These are phyloP conservation scores for Boletus subparvulus DNA, from an alignment of 768 basidiomycete genomes.

Conservation along the genomic window DNA sequence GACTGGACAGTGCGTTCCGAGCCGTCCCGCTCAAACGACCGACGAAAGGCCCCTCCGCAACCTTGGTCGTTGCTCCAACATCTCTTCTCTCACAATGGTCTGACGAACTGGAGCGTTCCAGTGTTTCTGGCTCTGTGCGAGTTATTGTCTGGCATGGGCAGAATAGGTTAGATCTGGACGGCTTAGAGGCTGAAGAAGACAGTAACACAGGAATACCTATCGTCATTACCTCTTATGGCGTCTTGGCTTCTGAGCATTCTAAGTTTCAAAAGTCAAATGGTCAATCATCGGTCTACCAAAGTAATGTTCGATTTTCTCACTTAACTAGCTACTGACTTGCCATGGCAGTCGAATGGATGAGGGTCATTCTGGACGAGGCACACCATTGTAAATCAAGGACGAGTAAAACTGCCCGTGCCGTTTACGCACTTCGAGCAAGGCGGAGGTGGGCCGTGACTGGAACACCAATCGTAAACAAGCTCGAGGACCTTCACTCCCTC, in stretches of 20 bases:
- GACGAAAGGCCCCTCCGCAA: constrained; percentile 51
- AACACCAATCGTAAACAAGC: constrained; percentile 92
- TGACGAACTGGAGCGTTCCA: constrained; percentile 86
- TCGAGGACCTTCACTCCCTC: constrained; percentile 89
- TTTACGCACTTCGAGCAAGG: constrained; percentile 77
- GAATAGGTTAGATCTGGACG: constrained; percentile 72
- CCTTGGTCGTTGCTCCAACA: constrained; percentile 90
- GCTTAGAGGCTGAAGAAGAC: constrained; percentile 55
- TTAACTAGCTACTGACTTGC: constrained; percentile 6
- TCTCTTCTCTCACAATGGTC: constrained; percentile 91
- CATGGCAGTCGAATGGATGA: constrained; percentile 69
- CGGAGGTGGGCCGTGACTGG: constrained; percentile 92
- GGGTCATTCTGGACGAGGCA: constrained; percentile 89
- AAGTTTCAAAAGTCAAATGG: constrained; percentile 57
- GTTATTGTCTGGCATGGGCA: constrained; percentile 86
- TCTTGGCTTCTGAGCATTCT: constrained; percentile 83
- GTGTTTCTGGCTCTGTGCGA: constrained; percentile 63
- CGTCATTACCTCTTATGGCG: constrained; percentile 92
- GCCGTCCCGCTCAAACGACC: constrained; percentile 33
- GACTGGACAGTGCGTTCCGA: constrained; percentile 63
- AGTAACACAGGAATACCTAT: constrained; percentile 58
- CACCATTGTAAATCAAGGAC: constrained; percentile 90
- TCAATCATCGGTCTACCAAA: constrained; percentile 67
- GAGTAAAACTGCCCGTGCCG: constrained; percentile 86
- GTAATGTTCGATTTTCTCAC: constrained; percentile 38